Evolutionary conservation across 2,329 filamentous ascomycete species (phyloP), one percentile per base, ranked within the genome.

Genomic region (Trichoderma cornu-damae): DNA sequence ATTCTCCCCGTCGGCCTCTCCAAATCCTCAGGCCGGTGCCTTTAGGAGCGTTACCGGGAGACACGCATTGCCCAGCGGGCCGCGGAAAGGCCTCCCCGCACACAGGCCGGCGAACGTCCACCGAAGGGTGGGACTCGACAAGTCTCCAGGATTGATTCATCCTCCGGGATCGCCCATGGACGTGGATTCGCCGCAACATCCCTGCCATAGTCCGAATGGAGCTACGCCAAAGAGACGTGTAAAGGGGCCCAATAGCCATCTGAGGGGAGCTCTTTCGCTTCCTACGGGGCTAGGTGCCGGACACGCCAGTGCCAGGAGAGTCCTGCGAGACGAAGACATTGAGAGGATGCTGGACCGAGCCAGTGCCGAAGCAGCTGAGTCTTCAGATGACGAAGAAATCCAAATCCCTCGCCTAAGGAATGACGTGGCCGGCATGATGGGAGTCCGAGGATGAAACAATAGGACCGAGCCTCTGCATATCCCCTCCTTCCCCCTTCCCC

Each of bases 311-410:
- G 63, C 62, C 16, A 64, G 70, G 46, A 70, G 66, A n/a, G 67
- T 70, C 4, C 62, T 84, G 37, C 73, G 72, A 2, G 80, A 83
- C 35, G 79, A 80, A 40, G 81, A 84, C 37, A 81, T 84, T 57
- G 81, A 84, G 58, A 73, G 76, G 35, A 82, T 84, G 78, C 70
- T 84, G 38, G 81, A 84, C 57, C 74, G 74, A 34, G 79, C 75
- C 2, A 77, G 74, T 2, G 78, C 75, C 2, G 77, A 77, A 22
- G 73, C 69, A 30, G 72, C 71, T n/a, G 78, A 79, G 56, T 82
- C 79, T 16, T 81, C 82, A 43, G 82, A 82, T 14, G 81, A 84
- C 28, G 78, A 77, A 30, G 81, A 84, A 65, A 84, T 84, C 56
- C 70, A 76, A 50, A 70, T 83, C 6, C 79, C 79, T 0, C 61